Evolutionary conservation across 106 monocot species (phyloP).

Genomic region (Dendrobium officinale): DNA sequence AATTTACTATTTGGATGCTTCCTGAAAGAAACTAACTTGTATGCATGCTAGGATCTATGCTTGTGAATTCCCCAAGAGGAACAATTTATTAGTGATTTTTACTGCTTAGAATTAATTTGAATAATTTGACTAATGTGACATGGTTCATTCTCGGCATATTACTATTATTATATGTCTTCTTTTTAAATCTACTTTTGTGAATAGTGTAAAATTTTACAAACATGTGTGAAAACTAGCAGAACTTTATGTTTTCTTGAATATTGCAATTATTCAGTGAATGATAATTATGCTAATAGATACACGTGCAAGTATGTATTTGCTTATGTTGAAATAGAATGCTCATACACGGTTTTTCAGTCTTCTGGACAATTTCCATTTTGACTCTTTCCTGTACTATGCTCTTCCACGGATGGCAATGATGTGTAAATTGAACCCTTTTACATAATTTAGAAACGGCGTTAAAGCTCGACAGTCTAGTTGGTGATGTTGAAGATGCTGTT

Average conservation of each 20-base stretch:
- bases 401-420: background rate
- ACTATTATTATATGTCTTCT: background rate
- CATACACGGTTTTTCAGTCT: background rate
- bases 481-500: constrained; percentile 95
- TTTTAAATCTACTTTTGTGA: background rate
- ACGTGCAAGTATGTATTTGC: background rate
- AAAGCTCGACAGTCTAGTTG: constrained; percentile 80
- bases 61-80: too few species aligned
- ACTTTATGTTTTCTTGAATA: background rate
- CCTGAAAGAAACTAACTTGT: too few species aligned
- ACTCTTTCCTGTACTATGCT: background rate
- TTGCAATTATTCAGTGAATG: background rate
- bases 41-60: too few species aligned
- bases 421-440: background rate
- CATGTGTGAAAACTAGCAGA: background rate
- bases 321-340: background rate
- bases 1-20: too few species aligned
- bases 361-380: background rate
- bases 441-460: constrained; percentile 55
- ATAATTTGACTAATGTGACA: background rate
- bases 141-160: background rate
- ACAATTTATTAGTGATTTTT: background rate
- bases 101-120: background rate
- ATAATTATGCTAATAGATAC: background rate
- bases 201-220: too few species aligned